Conservation (phyloP, 1,284 basidiomycete species). For the Sphaerobolus stellatus region DNA sequence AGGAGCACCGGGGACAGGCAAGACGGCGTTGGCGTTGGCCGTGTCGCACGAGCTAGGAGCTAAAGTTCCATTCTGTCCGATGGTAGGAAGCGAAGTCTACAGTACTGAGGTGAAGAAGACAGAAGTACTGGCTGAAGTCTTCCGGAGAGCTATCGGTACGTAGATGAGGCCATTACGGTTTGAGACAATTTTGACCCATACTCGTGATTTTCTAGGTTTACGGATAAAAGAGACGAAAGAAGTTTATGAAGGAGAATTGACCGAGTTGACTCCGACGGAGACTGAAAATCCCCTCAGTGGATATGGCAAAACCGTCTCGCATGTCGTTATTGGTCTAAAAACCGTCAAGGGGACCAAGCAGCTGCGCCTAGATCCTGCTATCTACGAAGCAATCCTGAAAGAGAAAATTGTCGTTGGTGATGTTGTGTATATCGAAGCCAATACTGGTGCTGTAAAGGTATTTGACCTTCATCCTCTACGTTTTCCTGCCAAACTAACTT, state of each 20-base stretch:
- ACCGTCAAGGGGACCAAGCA: constrained; percentile 99
- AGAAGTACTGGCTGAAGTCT: constrained; percentile 95
- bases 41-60: constrained; percentile 91
- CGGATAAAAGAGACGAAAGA: constrained; percentile 99
- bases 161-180: constrained; percentile 13
- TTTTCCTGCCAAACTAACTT: not conserved
- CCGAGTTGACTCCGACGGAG: constrained; percentile 94
- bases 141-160: constrained; percentile 93
- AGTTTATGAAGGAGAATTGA: constrained; percentile 98
- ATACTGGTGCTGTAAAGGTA: constrained; percentile 95
- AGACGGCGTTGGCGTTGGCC: constrained; percentile 93
- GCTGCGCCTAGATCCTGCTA: constrained; percentile 89
- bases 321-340: constrained; percentile 95
- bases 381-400: constrained; percentile 97
- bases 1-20: constrained; percentile 90
- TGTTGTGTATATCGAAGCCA: constrained; percentile 93
- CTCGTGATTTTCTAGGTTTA: constrained; percentile 56
- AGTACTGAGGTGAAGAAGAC: constrained; percentile 99
- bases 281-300: constrained; percentile 94
- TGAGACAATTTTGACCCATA: not conserved
- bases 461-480: not conserved
- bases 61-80: constrained; percentile 97
- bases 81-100: constrained; percentile 98
- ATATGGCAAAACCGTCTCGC: constrained; percentile 98
- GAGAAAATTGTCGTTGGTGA: constrained; percentile 97